Percentiles rank a stretch among this genome's conserved stretches.
Conservation (phyloP, 2,329 filamentous ascomycete species). For the Acrodontium crateriforme region DNA sequence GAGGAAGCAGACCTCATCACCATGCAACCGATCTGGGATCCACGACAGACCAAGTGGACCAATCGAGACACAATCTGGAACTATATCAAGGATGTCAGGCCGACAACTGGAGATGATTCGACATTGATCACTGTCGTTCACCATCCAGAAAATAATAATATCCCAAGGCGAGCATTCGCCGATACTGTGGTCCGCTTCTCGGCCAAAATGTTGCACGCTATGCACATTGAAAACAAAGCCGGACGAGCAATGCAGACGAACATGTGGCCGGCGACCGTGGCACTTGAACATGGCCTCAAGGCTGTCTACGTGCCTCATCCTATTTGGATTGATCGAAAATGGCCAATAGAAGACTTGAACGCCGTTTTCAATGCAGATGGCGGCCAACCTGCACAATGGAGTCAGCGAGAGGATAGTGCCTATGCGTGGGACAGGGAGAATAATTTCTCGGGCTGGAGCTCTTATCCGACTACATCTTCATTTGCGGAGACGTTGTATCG, state of each 20-base stretch:
- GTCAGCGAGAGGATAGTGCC: no score
- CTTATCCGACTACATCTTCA: no score
- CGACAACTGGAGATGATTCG: conserved; percentile 35
- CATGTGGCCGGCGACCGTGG: conserved; percentile 85
- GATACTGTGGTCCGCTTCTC: conserved; percentile 80
- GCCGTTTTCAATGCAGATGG: conserved; percentile 57
- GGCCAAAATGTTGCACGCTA: conserved; percentile 61
- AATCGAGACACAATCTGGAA: conserved; percentile 38
- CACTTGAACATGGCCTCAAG: conserved; percentile 85
- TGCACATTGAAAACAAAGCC: conserved; percentile 82
- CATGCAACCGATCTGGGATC: conserved; percentile 84
- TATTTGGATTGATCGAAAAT: conserved; percentile 72
- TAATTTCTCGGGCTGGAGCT: no score
- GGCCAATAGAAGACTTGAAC: conserved; percentile 68
- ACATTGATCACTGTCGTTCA: conserved; percentile 23
- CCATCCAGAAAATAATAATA: conserved; percentile 31
- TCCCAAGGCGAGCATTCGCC: conserved; percentile 69
- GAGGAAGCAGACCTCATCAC: conserved; percentile 89
- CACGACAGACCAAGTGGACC: conserved; percentile 69
- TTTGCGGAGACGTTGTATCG: no score
- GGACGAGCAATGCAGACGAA: conserved; percentile 89
- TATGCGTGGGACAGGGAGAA: no score
- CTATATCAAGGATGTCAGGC: conserved; percentile 59
- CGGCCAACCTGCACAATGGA: no score
- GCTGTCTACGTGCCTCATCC: conserved; percentile 85